These are phyloP conservation scores for Hypoxylon sp. DNA, from an alignment of 2,329 filamentous ascomycete genomes.

Conservation along the genomic window DNA sequence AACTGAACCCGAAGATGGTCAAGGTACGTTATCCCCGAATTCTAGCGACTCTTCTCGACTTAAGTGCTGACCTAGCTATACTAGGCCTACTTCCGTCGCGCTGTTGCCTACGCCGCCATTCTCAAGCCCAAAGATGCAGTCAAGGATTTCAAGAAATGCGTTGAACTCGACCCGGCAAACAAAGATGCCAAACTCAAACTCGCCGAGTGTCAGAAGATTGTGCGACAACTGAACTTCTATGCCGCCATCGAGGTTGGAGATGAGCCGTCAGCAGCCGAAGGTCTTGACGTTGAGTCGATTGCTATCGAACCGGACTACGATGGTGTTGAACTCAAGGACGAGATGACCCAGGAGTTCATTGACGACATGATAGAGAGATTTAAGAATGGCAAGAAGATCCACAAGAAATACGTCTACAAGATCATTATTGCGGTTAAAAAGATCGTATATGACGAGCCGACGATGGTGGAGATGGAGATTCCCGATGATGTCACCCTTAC, in stretches of 20 bases:
- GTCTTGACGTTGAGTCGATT: constrained; percentile 89
- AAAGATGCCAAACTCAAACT: constrained; percentile 93
- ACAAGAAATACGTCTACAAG: constrained; percentile 97
- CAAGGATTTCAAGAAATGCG: constrained; percentile 91
- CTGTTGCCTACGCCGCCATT: constrained; percentile 91
- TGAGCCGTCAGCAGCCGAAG: constrained; percentile 91
- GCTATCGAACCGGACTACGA: constrained; percentile 87
- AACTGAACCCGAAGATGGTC: constrained; percentile 87
- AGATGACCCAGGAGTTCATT: constrained; percentile 97
- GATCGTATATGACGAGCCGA: constrained; percentile 91
- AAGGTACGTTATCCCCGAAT: constrained; percentile 72
- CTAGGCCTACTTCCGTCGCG: constrained; percentile 94
- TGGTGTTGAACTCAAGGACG: constrained; percentile 80
- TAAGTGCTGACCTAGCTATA: constrained; percentile 29
- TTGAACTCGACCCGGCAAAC: constrained; percentile 88
- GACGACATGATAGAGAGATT: constrained; percentile 97
- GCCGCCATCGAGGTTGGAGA: constrained; percentile 95
- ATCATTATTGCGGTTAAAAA: constrained; percentile 93
- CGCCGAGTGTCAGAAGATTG: constrained; percentile 93
- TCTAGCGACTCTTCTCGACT: not conserved
- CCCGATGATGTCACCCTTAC: constrained; percentile 84
- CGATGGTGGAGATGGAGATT: constrained; percentile 95
- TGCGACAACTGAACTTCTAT: constrained; percentile 92
- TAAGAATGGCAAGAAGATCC: constrained; percentile 94
- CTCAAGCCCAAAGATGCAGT: constrained; percentile 89